Percentiles rank a stretch among this genome's conserved stretches.
phyloP scores from a whole-genome alignment of 192 early-diverging fungal genomes.

The Piromyces finnis region DNA sequence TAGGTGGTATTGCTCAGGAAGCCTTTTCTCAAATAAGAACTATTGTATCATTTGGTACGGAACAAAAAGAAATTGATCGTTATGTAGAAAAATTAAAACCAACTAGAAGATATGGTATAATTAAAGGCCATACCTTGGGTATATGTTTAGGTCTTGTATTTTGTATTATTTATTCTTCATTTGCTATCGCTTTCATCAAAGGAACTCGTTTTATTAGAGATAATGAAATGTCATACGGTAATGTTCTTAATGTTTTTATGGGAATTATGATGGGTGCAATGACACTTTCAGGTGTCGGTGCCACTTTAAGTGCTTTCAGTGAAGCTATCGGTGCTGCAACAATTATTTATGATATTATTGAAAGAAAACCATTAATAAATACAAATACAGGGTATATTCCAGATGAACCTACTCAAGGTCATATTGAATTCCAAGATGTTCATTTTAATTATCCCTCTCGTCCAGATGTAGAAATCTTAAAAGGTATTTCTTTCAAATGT shows the following conservation, averaged over 20 bases:
- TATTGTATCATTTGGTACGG: neutral
- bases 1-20: neutral
- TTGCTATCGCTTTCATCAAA: constrained; percentile 23
- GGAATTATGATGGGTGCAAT: constrained; percentile 73
- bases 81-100: neutral
- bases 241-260: constrained; percentile 76
- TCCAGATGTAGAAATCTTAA: constrained; percentile 62
- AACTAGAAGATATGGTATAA: neutral
- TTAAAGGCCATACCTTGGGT: neutral
- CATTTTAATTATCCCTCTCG: constrained; percentile 72
- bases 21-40: neutral
- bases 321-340: constrained; percentile 67
- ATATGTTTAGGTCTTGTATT: neutral
- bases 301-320: constrained; percentile 52
- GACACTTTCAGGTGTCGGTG: constrained; percentile 47
- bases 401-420: constrained; percentile 21
- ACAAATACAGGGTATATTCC: constrained; percentile 4
- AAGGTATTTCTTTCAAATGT: constrained; percentile 35
- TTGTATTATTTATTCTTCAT: constrained; percentile 6
- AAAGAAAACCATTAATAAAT: constrained; percentile 67
- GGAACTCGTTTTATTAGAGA: constrained; percentile 26
- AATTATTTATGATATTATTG: constrained; percentile 63
- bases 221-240: constrained; percentile 14
- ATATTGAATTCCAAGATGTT: constrained; percentile 59
- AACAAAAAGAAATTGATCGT: neutral